Evolutionary conservation across 768 basidiomycete species (phyloP), one percentile per base, ranked within the genome.

Genomic region (Pulveroboletus sp.): DNA sequence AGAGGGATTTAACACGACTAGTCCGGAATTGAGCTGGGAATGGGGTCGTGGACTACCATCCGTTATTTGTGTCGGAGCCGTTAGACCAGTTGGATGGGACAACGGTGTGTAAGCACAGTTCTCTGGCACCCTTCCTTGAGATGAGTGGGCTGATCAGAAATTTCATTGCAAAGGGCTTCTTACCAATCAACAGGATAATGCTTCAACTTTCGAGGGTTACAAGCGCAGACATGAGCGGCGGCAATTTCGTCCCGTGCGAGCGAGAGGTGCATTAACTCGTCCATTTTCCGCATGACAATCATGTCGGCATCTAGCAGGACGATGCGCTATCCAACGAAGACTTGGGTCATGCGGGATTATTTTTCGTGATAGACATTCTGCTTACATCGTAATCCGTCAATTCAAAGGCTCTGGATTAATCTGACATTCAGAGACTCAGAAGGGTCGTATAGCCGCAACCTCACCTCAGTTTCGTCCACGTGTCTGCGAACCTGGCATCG

Each of bases 161-260:
- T 4, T 25, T n/a, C n/a, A n/a, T n/a, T n/a, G 25, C 32, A n/a
- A 29, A 47, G 40, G 34, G 6, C 24, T 31, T 41, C 72, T 64
- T 43, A 77, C 97, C 95, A 99, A 63, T 97, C 93, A 4, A 68
- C 59, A 8, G 95, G 95, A 69, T 99, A 99, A 66, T 94, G 90
- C 3, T 75, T 52, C 17, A 95, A 65, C 62, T 82, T 85, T 33
- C 83, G 79, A 7, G 94, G 95, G 68, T 99, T 99, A 72, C 95
- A 99, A 4, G 93, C 84, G 62, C 95, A 99, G 13, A 83, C 94
- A 56, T 95, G 94, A 0, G 74, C 79, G 1, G 93, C 94, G 6
- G 91, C 94, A 49, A 97, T 94, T 67, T 85, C 82, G 53, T 84
- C 89, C 17, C 65, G 50, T 2, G 75, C 76, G 5, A 95, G 70